phyloP scores from a whole-genome alignment of 352 stramenopile species.

The Plasmopara halstedii region DNA sequence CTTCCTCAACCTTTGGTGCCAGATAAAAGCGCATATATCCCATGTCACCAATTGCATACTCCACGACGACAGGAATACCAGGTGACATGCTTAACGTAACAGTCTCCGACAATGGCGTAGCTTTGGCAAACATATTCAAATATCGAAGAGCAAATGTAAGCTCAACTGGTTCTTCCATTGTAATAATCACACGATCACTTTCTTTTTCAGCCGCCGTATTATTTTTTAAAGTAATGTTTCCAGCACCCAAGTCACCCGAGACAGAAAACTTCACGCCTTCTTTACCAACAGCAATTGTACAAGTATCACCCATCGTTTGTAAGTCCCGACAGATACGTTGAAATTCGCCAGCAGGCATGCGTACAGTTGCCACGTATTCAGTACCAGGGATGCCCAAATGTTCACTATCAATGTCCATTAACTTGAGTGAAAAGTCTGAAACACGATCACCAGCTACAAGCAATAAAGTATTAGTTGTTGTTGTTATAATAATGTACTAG shows the following conservation, averaged over 20 bases:
- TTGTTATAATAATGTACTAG: constrained; percentile 1
- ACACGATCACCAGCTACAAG: constrained; percentile 88
- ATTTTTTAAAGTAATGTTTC: constrained; percentile 93
- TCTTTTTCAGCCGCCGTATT: constrained; percentile 84
- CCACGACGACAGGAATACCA: constrained; percentile 96
- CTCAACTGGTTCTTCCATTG: constrained; percentile 98
- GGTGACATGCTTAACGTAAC: constrained; percentile 97
- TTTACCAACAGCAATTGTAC: constrained; percentile 94
- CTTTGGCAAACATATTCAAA: constrained; percentile 99
- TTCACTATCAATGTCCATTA: constrained; percentile 99
- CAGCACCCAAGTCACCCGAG: constrained; percentile 93
- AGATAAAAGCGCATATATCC: constrained; percentile 99
- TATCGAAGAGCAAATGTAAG: constrained; percentile 99
- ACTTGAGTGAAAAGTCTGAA: constrained; percentile 97
- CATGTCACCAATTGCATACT: constrained; percentile 97
- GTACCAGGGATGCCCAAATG: constrained; percentile 98
- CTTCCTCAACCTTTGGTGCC: constrained; percentile 99
- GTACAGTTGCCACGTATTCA: constrained; percentile 95
- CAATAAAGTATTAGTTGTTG: constrained; percentile 3
- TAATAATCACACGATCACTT: constrained; percentile 92
- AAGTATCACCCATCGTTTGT: constrained; percentile 97
- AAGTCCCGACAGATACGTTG: constrained; percentile 98
- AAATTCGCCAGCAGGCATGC: constrained; percentile 96
- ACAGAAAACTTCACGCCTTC: constrained; percentile 98
- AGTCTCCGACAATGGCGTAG: constrained; percentile 90